Percentiles rank a stretch among this genome's conserved stretches.
Evolutionary conservation across 495 filamentous ascomycete species (phyloP).

Genomic region (Amniculicola lignicola): DNA sequence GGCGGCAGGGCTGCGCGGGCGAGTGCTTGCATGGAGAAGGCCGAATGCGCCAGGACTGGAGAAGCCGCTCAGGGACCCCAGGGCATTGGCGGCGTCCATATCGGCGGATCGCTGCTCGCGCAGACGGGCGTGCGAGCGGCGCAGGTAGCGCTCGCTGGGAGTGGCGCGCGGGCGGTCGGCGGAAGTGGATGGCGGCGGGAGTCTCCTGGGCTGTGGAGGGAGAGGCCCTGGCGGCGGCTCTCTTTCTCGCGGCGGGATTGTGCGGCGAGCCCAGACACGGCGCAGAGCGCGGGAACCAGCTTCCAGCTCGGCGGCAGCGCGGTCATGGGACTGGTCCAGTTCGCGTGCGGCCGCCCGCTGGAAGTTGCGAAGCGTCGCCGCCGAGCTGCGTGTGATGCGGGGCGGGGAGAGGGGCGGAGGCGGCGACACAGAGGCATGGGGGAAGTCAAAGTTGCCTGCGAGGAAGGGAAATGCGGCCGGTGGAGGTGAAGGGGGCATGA

Average conservation of each 20-base stretch:
- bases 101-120: conserved; percentile 10
- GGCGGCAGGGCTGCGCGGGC: conserved; percentile 15
- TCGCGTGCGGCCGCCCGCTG: too few species aligned
- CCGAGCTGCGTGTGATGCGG: too few species aligned
- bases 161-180: conserved; percentile 20
- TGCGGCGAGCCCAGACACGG: too few species aligned
- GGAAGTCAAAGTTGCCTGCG: conserved; percentile 35
- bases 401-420: conserved; percentile 1
- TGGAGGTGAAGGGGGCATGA: conserved; percentile 12
- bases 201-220: background rate
- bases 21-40: background rate
- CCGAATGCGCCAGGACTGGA: background rate
- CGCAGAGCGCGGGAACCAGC: too few species aligned
- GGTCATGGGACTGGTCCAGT: too few species aligned
- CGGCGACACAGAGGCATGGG: conserved; percentile 25
- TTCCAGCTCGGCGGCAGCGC: background rate
- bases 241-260: background rate
- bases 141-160: conserved; percentile 26
- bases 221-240: conserved; percentile 4
- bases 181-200: background rate
- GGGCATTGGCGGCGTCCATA: background rate
- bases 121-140: conserved; percentile 15
- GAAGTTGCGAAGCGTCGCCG: too few species aligned
- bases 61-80: background rate
- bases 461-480: conserved; percentile 20